Evolutionary conservation across 768 basidiomycete species (phyloP), one percentile per base, ranked within the genome.

Genomic region (Heimioporus sp.): DNA sequence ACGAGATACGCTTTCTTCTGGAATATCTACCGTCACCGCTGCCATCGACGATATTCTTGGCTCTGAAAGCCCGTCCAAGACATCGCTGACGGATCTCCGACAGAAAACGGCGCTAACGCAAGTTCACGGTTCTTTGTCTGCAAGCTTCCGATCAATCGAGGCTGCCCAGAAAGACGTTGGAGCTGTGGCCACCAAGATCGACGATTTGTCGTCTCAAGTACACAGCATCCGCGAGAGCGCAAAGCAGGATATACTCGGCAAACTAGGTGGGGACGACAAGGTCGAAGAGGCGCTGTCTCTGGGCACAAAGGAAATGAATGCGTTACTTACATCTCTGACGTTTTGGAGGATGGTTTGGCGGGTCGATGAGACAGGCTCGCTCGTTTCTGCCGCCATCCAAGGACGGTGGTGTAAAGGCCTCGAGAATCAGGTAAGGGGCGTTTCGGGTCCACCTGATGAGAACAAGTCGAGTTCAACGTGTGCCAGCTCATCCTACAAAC

Each of bases 401-500:
- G 57, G 54, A 35, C 60, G 53, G 9, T 76, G 75, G 75, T 76
- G 73, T 40, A 69, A 65, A 54, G 75, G 72, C 2, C 68, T 86
- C 16, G 80, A 85, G 59, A 71, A 72, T 61, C 72, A 79, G 70
- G 83, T 81, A 52, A 32, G 44, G 46, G 13, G n/a, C 16, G 24
- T 46, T 36, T 31, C 24, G 24, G 24, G 24, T 24, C 24, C 3
- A 24, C 3, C 5, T 24, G 24, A 24, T 24, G 5, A 24, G 24
- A 24, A 24, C 24, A 37, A 37, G 11, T 39, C 35, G 13, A 30
- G 9, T 17, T 49, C 2, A 15, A 17, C n/a, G 51, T 19, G 52
- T 43, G 34, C 37, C 10, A 90, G 87, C 74, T 90, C 35, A 74
- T 84, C 36, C 75, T 83, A 44, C 80, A 87, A 49, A 78, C 84